These are phyloP conservation scores for Jatropha curcas DNA, from an alignment of 345 rosid species.

Conservation along the genomic window DNA sequence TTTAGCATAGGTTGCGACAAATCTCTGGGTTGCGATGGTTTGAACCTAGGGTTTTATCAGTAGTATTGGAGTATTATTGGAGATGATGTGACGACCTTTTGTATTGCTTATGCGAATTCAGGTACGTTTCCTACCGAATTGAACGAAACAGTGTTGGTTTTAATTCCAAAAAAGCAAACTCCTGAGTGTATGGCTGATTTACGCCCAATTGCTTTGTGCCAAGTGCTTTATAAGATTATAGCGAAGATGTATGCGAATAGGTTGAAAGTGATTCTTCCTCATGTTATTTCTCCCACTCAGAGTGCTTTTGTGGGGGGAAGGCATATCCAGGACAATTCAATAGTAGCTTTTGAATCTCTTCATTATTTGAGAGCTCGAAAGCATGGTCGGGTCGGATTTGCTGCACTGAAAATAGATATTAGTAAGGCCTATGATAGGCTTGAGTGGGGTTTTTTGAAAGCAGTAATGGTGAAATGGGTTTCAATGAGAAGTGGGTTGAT, in stretches of 20 bases:
- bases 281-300: neutral
- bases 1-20: neutral
- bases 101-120: neutral
- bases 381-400: neutral
- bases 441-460: neutral
- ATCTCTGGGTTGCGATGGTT: neutral
- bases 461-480: neutral
- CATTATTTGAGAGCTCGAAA: neutral
- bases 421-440: slow-evolving; percentile 5
- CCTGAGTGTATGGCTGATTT: neutral
- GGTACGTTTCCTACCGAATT: neutral
- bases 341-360: neutral
- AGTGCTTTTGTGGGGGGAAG: neutral
- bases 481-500: neutral
- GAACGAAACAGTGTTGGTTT: neutral
- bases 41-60: slow-evolving; percentile 1
- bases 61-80: neutral
- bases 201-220: neutral
- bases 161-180: neutral
- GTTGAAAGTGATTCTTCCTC: neutral
- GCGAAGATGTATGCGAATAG: neutral
- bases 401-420: too few species aligned
- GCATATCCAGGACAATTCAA: neutral
- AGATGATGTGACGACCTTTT: neutral
- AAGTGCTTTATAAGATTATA: neutral